These are phyloP conservation scores for Silene noctiflora DNA, from an alignment of 179 eudicot species.

Conservation along the genomic window DNA sequence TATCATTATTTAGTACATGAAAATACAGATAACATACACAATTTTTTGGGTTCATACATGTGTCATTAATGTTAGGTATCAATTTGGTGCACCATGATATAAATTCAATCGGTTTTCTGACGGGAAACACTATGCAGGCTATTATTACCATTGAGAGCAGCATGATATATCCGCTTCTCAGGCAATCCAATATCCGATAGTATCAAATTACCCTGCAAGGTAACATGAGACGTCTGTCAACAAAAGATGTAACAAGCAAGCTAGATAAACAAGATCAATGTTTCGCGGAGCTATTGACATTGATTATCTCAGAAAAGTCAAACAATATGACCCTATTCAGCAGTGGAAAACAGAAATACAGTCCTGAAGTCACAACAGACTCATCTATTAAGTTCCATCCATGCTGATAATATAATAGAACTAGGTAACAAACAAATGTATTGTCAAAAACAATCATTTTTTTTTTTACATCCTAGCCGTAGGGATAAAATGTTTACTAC, in stretches of 20 bases:
- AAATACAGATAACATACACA: constrained; percentile 23
- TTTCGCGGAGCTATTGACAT: too few relatives aligned
- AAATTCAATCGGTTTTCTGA: constrained; percentile 89
- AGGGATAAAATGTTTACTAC: too few relatives aligned
- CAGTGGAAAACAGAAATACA: too few relatives aligned
- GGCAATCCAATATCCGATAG: constrained; percentile 89
- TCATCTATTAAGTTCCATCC: too few relatives aligned
- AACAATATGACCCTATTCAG: too few relatives aligned
- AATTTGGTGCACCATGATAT: constrained; percentile 53
- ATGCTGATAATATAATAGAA: too few relatives aligned
- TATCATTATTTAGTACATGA: constrained; percentile 24
- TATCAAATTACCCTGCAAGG: constrained; percentile 69
- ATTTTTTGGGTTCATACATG: background rate
- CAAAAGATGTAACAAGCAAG: background rate
- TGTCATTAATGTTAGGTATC: constrained; percentile 30
- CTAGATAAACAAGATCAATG: background rate
- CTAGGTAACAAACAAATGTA: too few relatives aligned
- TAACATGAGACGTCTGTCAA: constrained; percentile 14
- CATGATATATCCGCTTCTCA: constrained; percentile 89
- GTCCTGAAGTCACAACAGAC: too few relatives aligned
- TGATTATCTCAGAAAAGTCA: too few relatives aligned
- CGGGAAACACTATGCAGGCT: constrained; percentile 75
- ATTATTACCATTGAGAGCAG: constrained; percentile 88
- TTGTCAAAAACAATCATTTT: too few relatives aligned
- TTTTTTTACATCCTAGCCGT: too few relatives aligned